Evolutionary conservation across 768 basidiomycete genomes (phyloP), one percentile per base, ranked within the genome.

Genomic region (Hygrocybe coccinea): DNA sequence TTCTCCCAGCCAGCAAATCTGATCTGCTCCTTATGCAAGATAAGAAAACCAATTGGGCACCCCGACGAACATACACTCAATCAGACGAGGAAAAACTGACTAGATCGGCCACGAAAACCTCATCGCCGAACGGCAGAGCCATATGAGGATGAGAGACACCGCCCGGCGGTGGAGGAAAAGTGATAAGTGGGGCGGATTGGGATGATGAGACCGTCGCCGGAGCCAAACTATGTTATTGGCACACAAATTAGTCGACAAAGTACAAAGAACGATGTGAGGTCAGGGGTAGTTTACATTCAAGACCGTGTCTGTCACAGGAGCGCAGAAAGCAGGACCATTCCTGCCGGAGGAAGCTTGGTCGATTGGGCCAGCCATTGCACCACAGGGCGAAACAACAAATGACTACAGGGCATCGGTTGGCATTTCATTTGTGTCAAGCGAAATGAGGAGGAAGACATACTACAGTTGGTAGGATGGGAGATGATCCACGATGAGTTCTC

Each of bases 101-200:
- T 65, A 86, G 71, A 68, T 87, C 87, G 0, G 86, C 79, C 7
- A 88, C 72, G 59, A 87, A 75, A 8, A 89, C 62, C 60, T 88
- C 86, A 7, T 62, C 63, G 5, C 72, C 71, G 61, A 81, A 72
- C 67, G 85, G 76, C 29, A 84, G 66, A 0, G 78, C 74, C 84
- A 85, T 84, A 64, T 88, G 87, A 10, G 87, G 86, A 65, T 86
- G 79, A 1, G 85, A 83, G 6, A 73, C 71, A 10, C 62, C 69
- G n/a, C 76, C 69, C 2, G 67, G 57, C 0, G 69, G 68, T 0
- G 67, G 69, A 12, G 84, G 80, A 73, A 88, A 87, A 11, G 76
- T 76, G 65, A 84, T 78, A 11, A 76, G 60, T 1, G 74, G 65
- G 6, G 79, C 73, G 11, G 63, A 62, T 58, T 64, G 80, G 76